phyloP scores from a whole-genome alignment of 2,329 filamentous ascomycete species.

The Apiospora koreana region DNA sequence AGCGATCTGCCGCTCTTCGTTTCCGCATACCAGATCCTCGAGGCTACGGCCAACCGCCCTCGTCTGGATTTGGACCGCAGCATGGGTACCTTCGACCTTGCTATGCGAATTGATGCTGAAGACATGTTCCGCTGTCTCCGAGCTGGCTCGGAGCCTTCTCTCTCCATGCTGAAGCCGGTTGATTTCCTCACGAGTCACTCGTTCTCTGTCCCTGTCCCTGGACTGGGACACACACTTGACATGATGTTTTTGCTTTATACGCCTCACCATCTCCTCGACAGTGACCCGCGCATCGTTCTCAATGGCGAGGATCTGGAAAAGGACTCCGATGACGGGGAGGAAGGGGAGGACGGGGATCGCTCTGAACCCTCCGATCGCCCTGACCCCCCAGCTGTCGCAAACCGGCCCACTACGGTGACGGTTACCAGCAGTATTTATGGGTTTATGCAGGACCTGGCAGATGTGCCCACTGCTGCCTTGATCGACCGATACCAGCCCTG shows the following conservation, averaged over 20 bases:
- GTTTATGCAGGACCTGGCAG: conserved; percentile 33
- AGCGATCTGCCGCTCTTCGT: not conserved
- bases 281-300: not conserved
- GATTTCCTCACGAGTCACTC: conserved; percentile 18
- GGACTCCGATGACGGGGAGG: not conserved
- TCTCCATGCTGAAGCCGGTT: conserved; percentile 13
- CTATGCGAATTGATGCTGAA: not conserved
- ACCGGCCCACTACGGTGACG: not conserved
- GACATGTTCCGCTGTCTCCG: not conserved
- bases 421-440: conserved; percentile 34
- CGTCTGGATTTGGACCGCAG: not conserved
- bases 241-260: not conserved
- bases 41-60: not conserved
- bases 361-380: not conserved
- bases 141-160: not conserved
- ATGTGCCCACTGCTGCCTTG: conserved; percentile 33
- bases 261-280: not conserved
- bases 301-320: not conserved
- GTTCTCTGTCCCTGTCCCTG: conserved; percentile 13
- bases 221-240: not conserved
- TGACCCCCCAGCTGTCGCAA: not conserved
- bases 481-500: conserved; percentile 42
- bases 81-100: not conserved
- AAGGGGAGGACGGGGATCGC: not conserved
- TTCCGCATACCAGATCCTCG: not conserved